Conservation (phyloP, 768 basidiomycete genomes). For the Hypsizygus marmoreus region DNA sequence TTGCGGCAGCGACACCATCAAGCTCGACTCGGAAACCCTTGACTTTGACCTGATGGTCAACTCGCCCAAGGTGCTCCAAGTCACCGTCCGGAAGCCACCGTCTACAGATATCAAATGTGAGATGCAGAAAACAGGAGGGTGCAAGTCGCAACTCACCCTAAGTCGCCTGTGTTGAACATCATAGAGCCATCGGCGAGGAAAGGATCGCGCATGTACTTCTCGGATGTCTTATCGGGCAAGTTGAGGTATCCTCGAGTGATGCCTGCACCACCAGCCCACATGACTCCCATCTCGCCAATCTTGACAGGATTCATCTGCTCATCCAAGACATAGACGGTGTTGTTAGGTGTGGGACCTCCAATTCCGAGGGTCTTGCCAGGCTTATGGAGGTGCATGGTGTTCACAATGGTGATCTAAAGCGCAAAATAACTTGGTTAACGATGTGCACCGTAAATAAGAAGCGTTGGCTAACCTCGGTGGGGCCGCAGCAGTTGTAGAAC, state of each 20-base stretch:
- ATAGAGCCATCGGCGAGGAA: slow-evolving; percentile 50
- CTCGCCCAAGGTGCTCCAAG: slow-evolving; percentile 56
- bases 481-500: slow-evolving; percentile 53
- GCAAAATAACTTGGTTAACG: background rate
- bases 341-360: slow-evolving; percentile 51
- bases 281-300: slow-evolving; percentile 35
- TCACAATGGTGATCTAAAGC: slow-evolving; percentile 52
- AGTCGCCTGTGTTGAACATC: slow-evolving; percentile 65
- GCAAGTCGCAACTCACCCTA: slow-evolving; percentile 35
- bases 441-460: background rate
- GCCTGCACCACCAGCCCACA: slow-evolving; percentile 63
- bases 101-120: slow-evolving; percentile 21
- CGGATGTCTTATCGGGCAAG: no score
- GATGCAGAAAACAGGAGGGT: no score
- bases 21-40: slow-evolving; percentile 67
- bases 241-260: slow-evolving; percentile 55
- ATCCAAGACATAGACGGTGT: no score
- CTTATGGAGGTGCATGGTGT: slow-evolving; percentile 47
- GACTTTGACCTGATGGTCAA: slow-evolving; percentile 64
- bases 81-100: slow-evolving; percentile 51
- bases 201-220: slow-evolving; percentile 49
- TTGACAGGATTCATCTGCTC: no score
- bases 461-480: slow-evolving; percentile 27
- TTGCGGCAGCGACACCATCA: slow-evolving; percentile 58
- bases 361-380: slow-evolving; percentile 40